A percentile compares a stretch with the other conserved stretches of the same genome.
These are phyloP conservation scores for Themeda triandra DNA, from an alignment of 176 grass and related monocot species.

Conservation along the genomic window DNA sequence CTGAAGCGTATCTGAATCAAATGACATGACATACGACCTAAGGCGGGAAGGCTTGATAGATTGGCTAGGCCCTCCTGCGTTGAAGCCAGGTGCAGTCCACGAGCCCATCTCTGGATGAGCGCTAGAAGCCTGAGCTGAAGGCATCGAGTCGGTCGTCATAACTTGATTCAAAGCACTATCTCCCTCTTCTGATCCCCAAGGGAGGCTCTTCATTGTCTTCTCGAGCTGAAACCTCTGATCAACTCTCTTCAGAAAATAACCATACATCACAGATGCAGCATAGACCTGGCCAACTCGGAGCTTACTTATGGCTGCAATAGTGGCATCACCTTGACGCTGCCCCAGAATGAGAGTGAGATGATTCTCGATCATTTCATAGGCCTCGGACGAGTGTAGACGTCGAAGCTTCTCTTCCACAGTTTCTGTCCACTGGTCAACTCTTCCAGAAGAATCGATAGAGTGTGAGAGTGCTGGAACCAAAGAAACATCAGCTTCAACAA, in stretches of 20 bases:
- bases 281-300: conserved; percentile 94
- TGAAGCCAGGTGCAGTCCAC: conserved; percentile 47
- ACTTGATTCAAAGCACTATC: conserved; percentile 52
- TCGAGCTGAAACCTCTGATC: conserved; percentile 96
- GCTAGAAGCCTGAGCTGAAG: conserved; percentile 34
- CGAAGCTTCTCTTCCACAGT: conserved; percentile 64
- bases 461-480: conserved; percentile 67
- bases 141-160: conserved; percentile 42
- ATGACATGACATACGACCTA: conserved; percentile 89
- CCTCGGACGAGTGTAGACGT: conserved; percentile 65
- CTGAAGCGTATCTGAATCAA: conserved; percentile 88
- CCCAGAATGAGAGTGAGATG: conserved; percentile 89
- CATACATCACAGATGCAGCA: conserved; percentile 96
- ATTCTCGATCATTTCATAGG: conserved; percentile 98
- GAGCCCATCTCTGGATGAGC: conserved; percentile 56
- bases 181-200: conserved; percentile 65
- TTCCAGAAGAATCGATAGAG: conserved; percentile 55
- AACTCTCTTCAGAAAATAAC: conserved; percentile 94
- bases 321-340: conserved; percentile 56
- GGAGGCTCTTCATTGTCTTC: conserved; percentile 85
- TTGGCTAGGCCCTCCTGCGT: conserved; percentile 34
- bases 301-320: conserved; percentile 87
- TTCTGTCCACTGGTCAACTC: conserved; percentile 53
- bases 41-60: conserved; percentile 70
- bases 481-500: conserved; percentile 79